phyloP scores from a whole-genome alignment of 2,329 filamentous ascomycete genomes.

The Aspergillus ustus region DNA sequence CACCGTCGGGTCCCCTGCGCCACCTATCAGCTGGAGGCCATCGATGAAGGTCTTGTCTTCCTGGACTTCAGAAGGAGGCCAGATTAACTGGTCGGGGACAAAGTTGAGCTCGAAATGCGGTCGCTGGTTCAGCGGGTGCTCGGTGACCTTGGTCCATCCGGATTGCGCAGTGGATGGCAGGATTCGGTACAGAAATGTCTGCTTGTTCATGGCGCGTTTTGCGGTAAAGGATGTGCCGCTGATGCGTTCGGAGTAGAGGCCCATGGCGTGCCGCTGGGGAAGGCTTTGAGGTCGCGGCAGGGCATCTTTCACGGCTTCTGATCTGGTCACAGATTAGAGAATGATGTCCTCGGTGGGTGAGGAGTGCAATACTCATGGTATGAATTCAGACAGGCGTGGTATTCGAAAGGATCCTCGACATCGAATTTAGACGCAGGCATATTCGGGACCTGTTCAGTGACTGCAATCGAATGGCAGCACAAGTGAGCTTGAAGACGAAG shows the following conservation, averaged over 20 bases:
- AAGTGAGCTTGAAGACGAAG: background rate
- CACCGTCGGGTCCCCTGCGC: conserved; percentile 3
- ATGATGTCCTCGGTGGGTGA: background rate
- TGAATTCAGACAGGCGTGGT: conserved; percentile 5
- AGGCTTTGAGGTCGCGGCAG: conserved; percentile 9
- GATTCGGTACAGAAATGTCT: conserved; percentile 13
- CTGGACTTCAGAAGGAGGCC: background rate
- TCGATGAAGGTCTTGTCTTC: conserved; percentile 9
- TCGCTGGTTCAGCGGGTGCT: conserved; percentile 10
- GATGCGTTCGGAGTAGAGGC: conserved; percentile 14
- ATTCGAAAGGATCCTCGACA: conserved; percentile 7
- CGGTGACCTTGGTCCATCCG: conserved; percentile 3
- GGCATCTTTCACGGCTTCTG: conserved; percentile 5
- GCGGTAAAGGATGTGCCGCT: conserved; percentile 13
- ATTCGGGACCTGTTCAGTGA: background rate
- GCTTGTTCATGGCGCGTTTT: conserved; percentile 12
- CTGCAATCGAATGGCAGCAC: background rate
- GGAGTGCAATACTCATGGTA: conserved; percentile 7
- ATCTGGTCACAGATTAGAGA: background rate
- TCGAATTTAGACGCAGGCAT: conserved; percentile 8
- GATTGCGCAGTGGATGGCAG: conserved; percentile 11
- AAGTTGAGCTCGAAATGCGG: conserved; percentile 7
- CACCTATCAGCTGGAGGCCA: conserved; percentile 12
- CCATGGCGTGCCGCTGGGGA: conserved; percentile 9
- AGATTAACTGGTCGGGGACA: conserved; percentile 10